A percentile compares a stretch with the other conserved stretches of the same genome.
These are phyloP conservation scores for Dothistroma pini DNA, from an alignment of 2,329 filamentous ascomycete genomes.

Conservation along the genomic window DNA sequence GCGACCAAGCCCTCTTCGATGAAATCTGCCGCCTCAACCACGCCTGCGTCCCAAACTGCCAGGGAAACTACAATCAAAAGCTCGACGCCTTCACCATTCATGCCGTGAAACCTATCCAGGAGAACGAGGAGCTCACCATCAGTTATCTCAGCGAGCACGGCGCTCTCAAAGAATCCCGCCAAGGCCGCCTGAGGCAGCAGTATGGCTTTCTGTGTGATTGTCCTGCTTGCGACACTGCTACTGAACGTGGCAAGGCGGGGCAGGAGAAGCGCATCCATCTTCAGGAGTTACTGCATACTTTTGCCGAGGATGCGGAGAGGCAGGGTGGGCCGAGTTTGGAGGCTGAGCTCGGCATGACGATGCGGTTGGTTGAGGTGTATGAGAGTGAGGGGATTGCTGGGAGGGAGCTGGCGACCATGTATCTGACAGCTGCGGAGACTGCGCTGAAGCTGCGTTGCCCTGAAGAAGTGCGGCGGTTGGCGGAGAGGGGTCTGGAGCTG, in stretches of 20 bases:
- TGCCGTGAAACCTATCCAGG: slow-evolving; percentile 34
- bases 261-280: slow-evolving; percentile 12
- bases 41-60: slow-evolving; percentile 38
- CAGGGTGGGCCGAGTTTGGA: neutral
- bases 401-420: slow-evolving; percentile 9
- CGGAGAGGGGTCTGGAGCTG: slow-evolving; percentile 13
- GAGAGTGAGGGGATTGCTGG: slow-evolving; percentile 16
- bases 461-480: slow-evolving; percentile 4
- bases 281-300: slow-evolving; percentile 12
- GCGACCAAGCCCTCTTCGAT: slow-evolving; percentile 33
- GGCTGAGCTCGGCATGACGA: slow-evolving; percentile 13
- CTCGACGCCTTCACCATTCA: slow-evolving; percentile 28
- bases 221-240: slow-evolving; percentile 30
- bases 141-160: slow-evolving; percentile 30
- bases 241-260: slow-evolving; percentile 4
- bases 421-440: slow-evolving; percentile 15
- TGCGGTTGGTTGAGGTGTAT: slow-evolving; percentile 13
- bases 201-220: slow-evolving; percentile 39
- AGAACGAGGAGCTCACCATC: slow-evolving; percentile 40
- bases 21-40: slow-evolving; percentile 39
- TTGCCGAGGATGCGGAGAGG: slow-evolving; percentile 7
- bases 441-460: slow-evolving; percentile 7
- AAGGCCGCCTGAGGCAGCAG: slow-evolving; percentile 13
- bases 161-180: slow-evolving; percentile 18
- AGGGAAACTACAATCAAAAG: slow-evolving; percentile 37